Base-by-base conservation (phyloP, 805 yeast species). In the Zygoascus tannicola region DNA sequence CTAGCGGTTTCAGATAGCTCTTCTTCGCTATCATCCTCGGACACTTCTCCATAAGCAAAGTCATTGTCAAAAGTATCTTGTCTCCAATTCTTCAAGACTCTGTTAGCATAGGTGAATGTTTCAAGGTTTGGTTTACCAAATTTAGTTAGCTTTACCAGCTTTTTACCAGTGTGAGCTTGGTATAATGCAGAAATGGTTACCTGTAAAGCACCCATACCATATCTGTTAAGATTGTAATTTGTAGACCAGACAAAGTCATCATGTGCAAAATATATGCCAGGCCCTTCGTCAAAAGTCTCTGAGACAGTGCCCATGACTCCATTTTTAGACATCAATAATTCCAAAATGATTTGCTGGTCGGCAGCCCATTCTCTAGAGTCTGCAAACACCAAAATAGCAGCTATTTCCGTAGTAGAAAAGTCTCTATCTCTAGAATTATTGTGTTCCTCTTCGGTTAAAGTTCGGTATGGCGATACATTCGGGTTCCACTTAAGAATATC, bases 201-300 rank as follows among this genome's bases (percentile, higher is more conserved):
- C 62, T 85, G 95, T 51, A 86, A 70, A 3, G 96, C 95, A 47
- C 96, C 96, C 94, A 86, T 87, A 49, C 95, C 95, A 59, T 86
- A 85, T 59, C 96, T 72, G 15, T 86, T 77, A 49, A 83, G 69
- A 54, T 76, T 76, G 59, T 83, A 85, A 63, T 85, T 83, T 3
- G 95, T 84, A 10, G 95, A 90, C 95, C 95, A 86, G 44, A 86
- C 85, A 56, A 86, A 82, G 65, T 86, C 96, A 18, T 90, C 82
- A 62, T 86, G 94, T 35, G 94, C 94, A 70, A 85, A 86, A 64
- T 82, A 84, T 45, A 85, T 75, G 39, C 78, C 77, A 28, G 94
- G 92, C 32, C 88, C 88, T 50, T 85, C 87, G 47, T 80, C 81
- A 57, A 63, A 78, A 15, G 81, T 75, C 51, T 77, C 71, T 33